Conservation (phyloP, 1,284 basidiomycete genomes). For the Mycosarcoma maydis region DNA sequence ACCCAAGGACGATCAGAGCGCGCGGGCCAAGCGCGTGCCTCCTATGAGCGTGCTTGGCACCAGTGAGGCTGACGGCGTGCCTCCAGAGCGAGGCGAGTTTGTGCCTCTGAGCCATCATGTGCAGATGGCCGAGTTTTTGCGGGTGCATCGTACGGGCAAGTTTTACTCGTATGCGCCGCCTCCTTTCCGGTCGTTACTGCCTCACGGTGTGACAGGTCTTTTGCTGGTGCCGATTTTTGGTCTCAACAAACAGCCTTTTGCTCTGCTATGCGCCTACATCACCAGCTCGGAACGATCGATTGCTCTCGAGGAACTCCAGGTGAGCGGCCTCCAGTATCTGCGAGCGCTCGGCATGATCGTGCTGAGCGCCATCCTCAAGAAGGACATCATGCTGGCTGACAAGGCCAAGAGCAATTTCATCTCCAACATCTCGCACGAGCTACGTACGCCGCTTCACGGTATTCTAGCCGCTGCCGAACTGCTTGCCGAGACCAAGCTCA, state of each 20-base stretch:
- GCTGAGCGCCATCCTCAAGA: slow-evolving; percentile 88
- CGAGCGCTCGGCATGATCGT: slow-evolving; percentile 91
- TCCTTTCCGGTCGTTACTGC: slow-evolving; percentile 59
- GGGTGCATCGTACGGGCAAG: slow-evolving; percentile 49
- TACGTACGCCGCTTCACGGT: slow-evolving; percentile 67
- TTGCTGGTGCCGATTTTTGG: slow-evolving; percentile 82
- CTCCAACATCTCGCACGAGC: slow-evolving; percentile 92
- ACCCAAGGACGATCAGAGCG: slow-evolving; percentile 21
- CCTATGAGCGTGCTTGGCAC: slow-evolving; percentile 61
- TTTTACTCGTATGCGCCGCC: slow-evolving; percentile 56
- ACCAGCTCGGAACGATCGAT: slow-evolving; percentile 78
- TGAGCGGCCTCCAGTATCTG: slow-evolving; percentile 89
- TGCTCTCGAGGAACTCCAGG: slow-evolving; percentile 76
- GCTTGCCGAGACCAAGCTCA: slow-evolving; percentile 81
- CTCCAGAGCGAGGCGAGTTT: slow-evolving; percentile 42
- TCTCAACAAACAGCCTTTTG: slow-evolving; percentile 89
- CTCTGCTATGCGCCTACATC: slow-evolving; percentile 87
- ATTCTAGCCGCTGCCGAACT: slow-evolving; percentile 91
- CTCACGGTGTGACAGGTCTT: slow-evolving; percentile 44
- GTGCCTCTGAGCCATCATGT: slow-evolving; percentile 59
- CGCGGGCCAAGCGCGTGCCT: slow-evolving; percentile 48
- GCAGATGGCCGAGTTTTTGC: slow-evolving; percentile 60
- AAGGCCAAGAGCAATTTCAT: slow-evolving; percentile 88
- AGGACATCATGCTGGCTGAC: slow-evolving; percentile 91
- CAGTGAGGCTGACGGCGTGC: slow-evolving; percentile 39